Evolutionary conservation across 2,329 filamentous ascomycete species (phyloP).

Genomic region (Fusarium tjaetaba): DNA sequence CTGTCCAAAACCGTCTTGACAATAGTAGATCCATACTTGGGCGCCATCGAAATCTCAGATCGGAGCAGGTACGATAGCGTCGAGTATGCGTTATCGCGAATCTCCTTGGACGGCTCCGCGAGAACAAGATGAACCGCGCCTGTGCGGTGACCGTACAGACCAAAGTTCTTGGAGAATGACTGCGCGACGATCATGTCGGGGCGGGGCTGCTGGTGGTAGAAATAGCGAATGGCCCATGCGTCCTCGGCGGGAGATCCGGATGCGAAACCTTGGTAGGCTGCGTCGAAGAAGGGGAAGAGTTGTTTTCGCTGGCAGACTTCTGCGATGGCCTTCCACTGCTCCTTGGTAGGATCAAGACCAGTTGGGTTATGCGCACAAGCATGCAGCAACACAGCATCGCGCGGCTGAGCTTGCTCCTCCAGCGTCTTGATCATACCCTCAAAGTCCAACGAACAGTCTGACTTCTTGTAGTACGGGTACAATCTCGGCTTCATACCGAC

Average conservation of each 20-base stretch:
- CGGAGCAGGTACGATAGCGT: slow-evolving; percentile 75
- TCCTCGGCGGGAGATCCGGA: slow-evolving; percentile 87
- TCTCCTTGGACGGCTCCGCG: slow-evolving; percentile 80
- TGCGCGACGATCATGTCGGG: slow-evolving; percentile 88
- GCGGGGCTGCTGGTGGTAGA: slow-evolving; percentile 69
- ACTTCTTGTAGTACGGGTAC: slow-evolving; percentile 92
- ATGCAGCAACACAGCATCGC: slow-evolving; percentile 88
- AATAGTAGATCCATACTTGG: slow-evolving; percentile 90
- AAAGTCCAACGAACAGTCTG: slow-evolving; percentile 90
- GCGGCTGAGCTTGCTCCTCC: slow-evolving; percentile 71
- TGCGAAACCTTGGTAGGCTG: slow-evolving; percentile 96
- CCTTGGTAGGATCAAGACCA: slow-evolving; percentile 89
- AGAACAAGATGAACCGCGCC: slow-evolving; percentile 96
- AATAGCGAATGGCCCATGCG: slow-evolving; percentile 89
- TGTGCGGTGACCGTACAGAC: slow-evolving; percentile 95
- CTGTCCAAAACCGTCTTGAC: slow-evolving; percentile 88
- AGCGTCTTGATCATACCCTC: slow-evolving; percentile 83
- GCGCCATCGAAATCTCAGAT: slow-evolving; percentile 95
- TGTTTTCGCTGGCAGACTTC: slow-evolving; percentile 76
- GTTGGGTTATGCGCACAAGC: slow-evolving; percentile 98
- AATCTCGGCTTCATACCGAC: slow-evolving; percentile 79
- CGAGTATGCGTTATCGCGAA: slow-evolving; percentile 15
- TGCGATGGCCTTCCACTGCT: slow-evolving; percentile 94
- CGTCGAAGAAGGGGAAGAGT: slow-evolving; percentile 98
- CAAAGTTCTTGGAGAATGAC: slow-evolving; percentile 97